Conservation (phyloP, 805 yeast genomes). For the Nakazawaea sp. region DNA sequence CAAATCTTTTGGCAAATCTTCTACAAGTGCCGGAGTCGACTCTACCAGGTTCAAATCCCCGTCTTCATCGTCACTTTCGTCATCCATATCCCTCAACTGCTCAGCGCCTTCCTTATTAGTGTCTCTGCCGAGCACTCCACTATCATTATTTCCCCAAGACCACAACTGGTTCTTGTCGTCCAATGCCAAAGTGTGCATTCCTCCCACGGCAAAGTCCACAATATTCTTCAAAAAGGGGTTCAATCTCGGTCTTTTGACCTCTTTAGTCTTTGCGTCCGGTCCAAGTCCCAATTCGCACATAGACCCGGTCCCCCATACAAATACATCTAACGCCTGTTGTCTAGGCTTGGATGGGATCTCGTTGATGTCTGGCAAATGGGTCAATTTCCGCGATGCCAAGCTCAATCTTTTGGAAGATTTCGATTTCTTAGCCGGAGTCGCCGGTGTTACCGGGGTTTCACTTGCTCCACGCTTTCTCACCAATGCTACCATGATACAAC, state of each 20-base stretch:
- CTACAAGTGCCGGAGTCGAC: constrained; percentile 81
- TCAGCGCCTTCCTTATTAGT: constrained; percentile 58
- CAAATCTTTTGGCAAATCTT: constrained; percentile 48
- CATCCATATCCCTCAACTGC: constrained; percentile 61
- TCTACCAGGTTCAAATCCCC: constrained; percentile 86
- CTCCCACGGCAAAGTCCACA: constrained; percentile 90
- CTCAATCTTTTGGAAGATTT: constrained; percentile 8
- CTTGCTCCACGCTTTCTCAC: constrained; percentile 9
- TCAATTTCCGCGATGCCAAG: constrained; percentile 41
- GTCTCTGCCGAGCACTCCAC: constrained; percentile 86
- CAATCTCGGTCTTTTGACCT: constrained; percentile 92
- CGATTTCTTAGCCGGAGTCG: constrained; percentile 8
- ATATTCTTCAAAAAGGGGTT: constrained; percentile 73
- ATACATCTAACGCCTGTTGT: constrained; percentile 57
- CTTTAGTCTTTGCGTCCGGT: constrained; percentile 84
- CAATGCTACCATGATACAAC: constrained; percentile 12
- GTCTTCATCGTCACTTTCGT: constrained; percentile 54
- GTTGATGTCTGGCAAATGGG: constrained; percentile 42
- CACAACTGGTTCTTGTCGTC: constrained; percentile 75
- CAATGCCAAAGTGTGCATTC: constrained; percentile 86
- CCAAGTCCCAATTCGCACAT: constrained; percentile 99
- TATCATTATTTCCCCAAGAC: constrained; percentile 98
- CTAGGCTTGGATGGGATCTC: constrained; percentile 26
- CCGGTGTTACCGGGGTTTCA: not conserved
- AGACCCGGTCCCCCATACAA: constrained; percentile 94